phyloP scores from a whole-genome alignment of 2,329 filamentous ascomycete genomes.

The Aspergillus aculeatus region DNA sequence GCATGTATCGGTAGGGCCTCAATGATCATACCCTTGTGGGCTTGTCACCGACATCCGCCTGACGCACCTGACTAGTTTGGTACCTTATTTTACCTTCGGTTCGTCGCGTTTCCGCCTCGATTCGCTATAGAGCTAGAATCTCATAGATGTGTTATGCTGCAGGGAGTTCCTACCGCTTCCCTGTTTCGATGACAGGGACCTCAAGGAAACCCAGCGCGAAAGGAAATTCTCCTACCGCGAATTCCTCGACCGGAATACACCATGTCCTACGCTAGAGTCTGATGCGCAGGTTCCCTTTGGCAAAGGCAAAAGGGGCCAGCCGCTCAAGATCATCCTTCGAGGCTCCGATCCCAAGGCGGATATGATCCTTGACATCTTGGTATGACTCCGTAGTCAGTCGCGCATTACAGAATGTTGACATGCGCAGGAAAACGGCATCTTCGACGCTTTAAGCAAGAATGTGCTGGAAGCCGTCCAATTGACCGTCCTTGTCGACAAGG shows the following conservation, averaged over 20 bases:
- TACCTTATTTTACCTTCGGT: conserved; percentile 38
- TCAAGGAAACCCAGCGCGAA: conserved; percentile 26
- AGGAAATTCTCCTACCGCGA: conserved; percentile 28
- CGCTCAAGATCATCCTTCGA: conserved; percentile 42
- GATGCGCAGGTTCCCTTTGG: conserved; percentile 17
- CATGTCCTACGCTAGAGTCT: conserved; percentile 1
- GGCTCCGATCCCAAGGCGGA: conserved; percentile 44
- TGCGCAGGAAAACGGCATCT: conserved; percentile 50
- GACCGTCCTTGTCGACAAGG: conserved; percentile 44
- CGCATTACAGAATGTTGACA: conserved; percentile 21
- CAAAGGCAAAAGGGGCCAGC: conserved; percentile 28
- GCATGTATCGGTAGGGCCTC: conserved; percentile 44
- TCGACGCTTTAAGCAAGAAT: conserved; percentile 45
- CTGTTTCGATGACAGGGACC: conserved; percentile 36
- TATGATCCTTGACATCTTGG: conserved; percentile 49
- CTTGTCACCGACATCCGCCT: not conserved
- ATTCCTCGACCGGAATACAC: conserved; percentile 25
- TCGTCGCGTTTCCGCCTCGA: conserved; percentile 3
- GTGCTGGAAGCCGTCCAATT: conserved; percentile 48
- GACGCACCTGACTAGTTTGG: conserved; percentile 28
- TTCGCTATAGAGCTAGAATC: conserved; percentile 1
- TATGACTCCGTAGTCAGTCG: conserved; percentile 26
- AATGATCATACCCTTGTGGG: not conserved
- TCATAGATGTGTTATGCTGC: conserved; percentile 13
- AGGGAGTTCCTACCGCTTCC: conserved; percentile 37